Evolutionary conservation across 345 rosid genomes (phyloP), one percentile per base, ranked within the genome.

Genomic region (Euphorbia tirucalli): DNA sequence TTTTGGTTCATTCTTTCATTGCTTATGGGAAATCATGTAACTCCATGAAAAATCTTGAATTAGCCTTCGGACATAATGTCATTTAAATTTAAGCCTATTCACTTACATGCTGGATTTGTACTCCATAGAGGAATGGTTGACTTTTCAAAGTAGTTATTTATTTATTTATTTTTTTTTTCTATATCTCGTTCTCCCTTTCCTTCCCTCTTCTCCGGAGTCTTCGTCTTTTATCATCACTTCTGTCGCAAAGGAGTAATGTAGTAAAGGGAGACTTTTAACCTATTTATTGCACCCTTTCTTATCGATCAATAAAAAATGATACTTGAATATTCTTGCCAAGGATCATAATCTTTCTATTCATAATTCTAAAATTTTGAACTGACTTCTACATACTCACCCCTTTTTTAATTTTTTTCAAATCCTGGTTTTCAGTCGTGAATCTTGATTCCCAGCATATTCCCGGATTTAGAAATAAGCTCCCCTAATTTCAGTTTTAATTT

Each of bases 131-230:
- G 5, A 65, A 43, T 32, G 48, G 18, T 58, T 31, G 11, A 39
- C n/a, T 16, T 35, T 52, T 19, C 25, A 16, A 52, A 62, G 39
- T n/a, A n/a, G n/a, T n/a, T n/a, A n/a, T n/a, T n/a, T n/a, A n/a
- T n/a, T 18, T 49, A 32, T 54, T 52, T 31, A 11, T 72, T 39
- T 57, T 31, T 2, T 27, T 7, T 39, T 18, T 28, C 19, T 54
- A 18, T 28, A 25, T 35, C 11, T 2, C 3, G 14, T 55, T 64
- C 24, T 25, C 27, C 11, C 52, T 48, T 19, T 1, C 22, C 43
- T 21, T n/a, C 18, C 44, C 61, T 65, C 61, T 68, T 68, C 10
- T 68, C 57, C 57, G 15, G 31, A 30, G 3, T n/a, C 37, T 57
- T 7, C 11, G 4, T 4, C 14, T n/a, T n/a, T n/a, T n/a, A 57